Base-by-base conservation (phyloP, 495 filamentous ascomycete genomes). In the Penicillium desertorum region DNA sequence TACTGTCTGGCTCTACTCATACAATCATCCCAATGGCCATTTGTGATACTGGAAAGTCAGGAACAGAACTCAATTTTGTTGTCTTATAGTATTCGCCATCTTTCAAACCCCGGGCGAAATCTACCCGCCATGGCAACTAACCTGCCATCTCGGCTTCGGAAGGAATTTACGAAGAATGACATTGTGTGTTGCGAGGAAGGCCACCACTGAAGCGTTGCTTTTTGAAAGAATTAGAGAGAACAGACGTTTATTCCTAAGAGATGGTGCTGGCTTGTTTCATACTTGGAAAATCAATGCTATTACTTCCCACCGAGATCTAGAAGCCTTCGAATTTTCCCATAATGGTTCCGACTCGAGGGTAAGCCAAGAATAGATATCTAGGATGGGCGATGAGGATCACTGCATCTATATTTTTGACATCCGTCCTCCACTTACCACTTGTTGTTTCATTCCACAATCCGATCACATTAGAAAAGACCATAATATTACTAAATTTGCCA, bases 191-290 rank as follows among this genome's bases (percentile, higher is more conserved):
- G 60, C 62, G 34, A 56, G 23, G 3, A 64, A 19, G 59, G 62
- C 9, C 59, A 46, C 25, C 59, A 62, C 30, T 17, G 59, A 34
- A 64, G 59, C 42, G 59, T 62, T 42, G 62, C 62, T 64, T 64
- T 54, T 37, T 64, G 34, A 59, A 59, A 22, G 59, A 64, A 48
- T 39, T 62, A n/a, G 59, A 51, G 59, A 51, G 11, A 51, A 42
- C 45, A 58, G 51, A 22, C 48, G 54, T 1, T 22, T 41, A 8
- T 5, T 10, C 2, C 45, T 54, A 25, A 60, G 44, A 36, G 5
- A 50, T 45, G 61, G 44, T 5, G 44, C 45, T 36, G 36, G 25
- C 29, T 5, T 11, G 14, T 51, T 50, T 34, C 43, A n/a, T 17
- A 11, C 0, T 20, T 53, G 48, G 47, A 5, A 39, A 30, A 6